These are phyloP conservation scores for Colletotrichum higginsianum DNA, from an alignment of 2,329 filamentous ascomycete species.

Conservation along the genomic window DNA sequence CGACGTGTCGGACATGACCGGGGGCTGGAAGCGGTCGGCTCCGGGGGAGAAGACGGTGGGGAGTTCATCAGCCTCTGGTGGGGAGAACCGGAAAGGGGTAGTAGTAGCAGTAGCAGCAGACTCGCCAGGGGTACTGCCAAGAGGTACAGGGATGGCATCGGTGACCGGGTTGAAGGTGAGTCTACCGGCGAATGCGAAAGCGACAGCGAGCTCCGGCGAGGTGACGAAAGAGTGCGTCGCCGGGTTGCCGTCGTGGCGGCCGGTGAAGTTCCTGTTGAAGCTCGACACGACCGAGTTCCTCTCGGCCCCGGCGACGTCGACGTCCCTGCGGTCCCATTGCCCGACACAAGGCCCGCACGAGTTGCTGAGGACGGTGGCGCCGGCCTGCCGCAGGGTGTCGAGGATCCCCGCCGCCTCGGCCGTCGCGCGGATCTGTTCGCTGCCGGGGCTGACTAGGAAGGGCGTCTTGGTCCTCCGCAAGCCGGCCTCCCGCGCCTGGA, in stretches of 20 bases:
- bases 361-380: slow-evolving; percentile 51
- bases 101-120: slow-evolving; percentile 15
- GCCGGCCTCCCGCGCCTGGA: slow-evolving; percentile 50
- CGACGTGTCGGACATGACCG: slow-evolving; percentile 43
- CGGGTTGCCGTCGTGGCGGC: slow-evolving; percentile 55
- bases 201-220: slow-evolving; percentile 62
- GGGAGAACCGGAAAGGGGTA: slow-evolving; percentile 45
- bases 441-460: slow-evolving; percentile 52
- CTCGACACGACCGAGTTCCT: slow-evolving; percentile 53
- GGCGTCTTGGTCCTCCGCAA: slow-evolving; percentile 48
- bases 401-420: slow-evolving; percentile 50
- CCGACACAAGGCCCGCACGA: slow-evolving; percentile 54
- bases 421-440: slow-evolving; percentile 52
- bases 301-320: slow-evolving; percentile 46
- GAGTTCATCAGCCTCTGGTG: slow-evolving; percentile 48
- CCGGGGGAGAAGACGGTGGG: slow-evolving; percentile 47
- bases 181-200: slow-evolving; percentile 56
- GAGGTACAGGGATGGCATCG: slow-evolving; percentile 44
- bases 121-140: neutral
- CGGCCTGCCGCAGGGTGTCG: slow-evolving; percentile 48
- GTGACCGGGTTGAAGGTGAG: slow-evolving; percentile 52
- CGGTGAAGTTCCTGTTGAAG: slow-evolving; percentile 56
- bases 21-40: slow-evolving; percentile 47
- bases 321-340: slow-evolving; percentile 53
- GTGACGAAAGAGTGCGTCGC: slow-evolving; percentile 65